Evolutionary conservation across 75 land plant species (phyloP).

Genomic region (Adiantum capillusveneris): DNA sequence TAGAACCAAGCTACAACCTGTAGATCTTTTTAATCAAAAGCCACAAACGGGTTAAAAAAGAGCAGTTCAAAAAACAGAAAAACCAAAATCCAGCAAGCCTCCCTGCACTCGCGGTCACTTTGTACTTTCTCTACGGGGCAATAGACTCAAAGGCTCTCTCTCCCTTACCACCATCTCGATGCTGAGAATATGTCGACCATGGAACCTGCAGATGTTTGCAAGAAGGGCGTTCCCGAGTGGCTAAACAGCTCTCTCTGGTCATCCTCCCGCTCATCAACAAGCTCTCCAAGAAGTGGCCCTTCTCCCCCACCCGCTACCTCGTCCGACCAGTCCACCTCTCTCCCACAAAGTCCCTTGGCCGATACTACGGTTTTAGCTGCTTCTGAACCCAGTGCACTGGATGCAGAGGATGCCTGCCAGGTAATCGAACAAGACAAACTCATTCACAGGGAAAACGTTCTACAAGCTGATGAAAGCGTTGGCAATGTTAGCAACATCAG

Average conservation of each 20-base stretch:
- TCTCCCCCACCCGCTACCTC: constrained; percentile 8
- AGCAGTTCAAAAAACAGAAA: too few relatives aligned
- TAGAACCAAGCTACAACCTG: too few relatives aligned
- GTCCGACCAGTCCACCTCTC: constrained; percentile 6
- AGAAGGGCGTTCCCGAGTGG: constrained; percentile 80
- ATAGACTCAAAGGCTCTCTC: too few relatives aligned
- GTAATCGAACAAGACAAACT: neutral
- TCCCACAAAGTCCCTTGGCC: constrained; percentile 8
- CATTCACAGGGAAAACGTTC: too few relatives aligned
- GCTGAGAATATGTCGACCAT: neutral
- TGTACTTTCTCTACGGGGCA: too few relatives aligned
- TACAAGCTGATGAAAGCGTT: too few relatives aligned
- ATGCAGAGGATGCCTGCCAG: constrained; percentile 3
- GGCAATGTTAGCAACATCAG: too few relatives aligned
- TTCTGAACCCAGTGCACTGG: constrained; percentile 2
- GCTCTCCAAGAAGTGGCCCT: neutral
- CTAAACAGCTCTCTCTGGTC: constrained; percentile 92
- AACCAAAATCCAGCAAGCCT: too few relatives aligned
- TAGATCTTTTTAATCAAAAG: too few relatives aligned
- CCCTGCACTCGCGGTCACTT: too few relatives aligned
- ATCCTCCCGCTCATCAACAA: constrained; percentile 14
- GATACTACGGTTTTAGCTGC: neutral
- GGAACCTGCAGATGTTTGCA: constrained; percentile 16
- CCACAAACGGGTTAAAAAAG: too few relatives aligned
- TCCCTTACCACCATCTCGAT: too few relatives aligned